phyloP scores from a whole-genome alignment of 2,329 filamentous ascomycete genomes.

The Coccinonectria pachysandricola region DNA sequence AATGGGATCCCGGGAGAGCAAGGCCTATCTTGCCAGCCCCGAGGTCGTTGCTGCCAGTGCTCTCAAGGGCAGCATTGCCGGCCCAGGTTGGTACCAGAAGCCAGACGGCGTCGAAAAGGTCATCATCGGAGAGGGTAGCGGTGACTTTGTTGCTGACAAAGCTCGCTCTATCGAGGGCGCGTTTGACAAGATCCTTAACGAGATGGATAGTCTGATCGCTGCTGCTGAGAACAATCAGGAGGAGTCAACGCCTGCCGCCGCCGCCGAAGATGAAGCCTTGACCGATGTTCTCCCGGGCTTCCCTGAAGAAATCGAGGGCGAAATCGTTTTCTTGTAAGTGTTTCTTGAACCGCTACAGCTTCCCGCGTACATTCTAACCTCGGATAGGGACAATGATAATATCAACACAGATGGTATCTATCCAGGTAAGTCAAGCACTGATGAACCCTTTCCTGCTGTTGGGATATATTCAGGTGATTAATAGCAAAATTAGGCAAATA shows the following conservation, averaged over 20 bases:
- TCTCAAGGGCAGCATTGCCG: conserved; percentile 58
- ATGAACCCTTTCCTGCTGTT: too few relatives aligned
- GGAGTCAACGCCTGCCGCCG: not conserved
- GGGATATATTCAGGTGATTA: too few relatives aligned
- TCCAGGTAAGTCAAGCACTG: conserved; percentile 53
- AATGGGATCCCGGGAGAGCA: conserved; percentile 58
- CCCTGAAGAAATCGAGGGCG: conserved; percentile 69
- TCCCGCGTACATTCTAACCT: conserved; percentile 22
- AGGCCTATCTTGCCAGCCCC: conserved; percentile 79
- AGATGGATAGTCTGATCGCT: conserved; percentile 55
- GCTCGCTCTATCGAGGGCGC: conserved; percentile 59
- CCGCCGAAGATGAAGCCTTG: conserved; percentile 27
- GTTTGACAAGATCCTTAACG: conserved; percentile 58
- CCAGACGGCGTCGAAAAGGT: conserved; percentile 59
- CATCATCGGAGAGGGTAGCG: conserved; percentile 61
- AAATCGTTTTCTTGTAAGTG: conserved; percentile 78
- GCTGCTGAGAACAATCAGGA: conserved; percentile 37
- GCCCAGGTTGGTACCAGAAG: conserved; percentile 68
- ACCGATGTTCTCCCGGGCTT: conserved; percentile 79
- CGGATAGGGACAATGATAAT: conserved; percentile 66
- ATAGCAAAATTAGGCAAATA: conserved; percentile 47
- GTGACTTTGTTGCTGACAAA: conserved; percentile 51
- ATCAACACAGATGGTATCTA: conserved; percentile 92
- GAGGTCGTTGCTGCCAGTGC: conserved; percentile 90
- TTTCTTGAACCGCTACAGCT: too few relatives aligned